Percentiles rank a stretch among this genome's conserved stretches.
Evolutionary conservation across 2,329 filamentous ascomycete genomes (phyloP).

Genomic region (Stachybotrys elegans): DNA sequence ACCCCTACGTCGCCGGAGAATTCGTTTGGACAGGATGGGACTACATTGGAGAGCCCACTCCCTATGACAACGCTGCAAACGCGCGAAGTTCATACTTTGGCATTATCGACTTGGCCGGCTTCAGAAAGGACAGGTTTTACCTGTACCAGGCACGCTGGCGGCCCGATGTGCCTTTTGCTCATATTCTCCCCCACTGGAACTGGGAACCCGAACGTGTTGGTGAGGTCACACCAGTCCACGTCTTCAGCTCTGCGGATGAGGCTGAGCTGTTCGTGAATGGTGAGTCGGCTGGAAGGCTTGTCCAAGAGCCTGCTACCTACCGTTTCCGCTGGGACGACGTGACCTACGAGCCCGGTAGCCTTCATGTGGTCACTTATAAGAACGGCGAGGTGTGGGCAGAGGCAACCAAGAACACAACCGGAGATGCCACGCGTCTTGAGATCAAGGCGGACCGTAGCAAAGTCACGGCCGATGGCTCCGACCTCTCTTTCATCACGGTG

Average conservation of each 20-base stretch:
- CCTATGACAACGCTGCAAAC: slow-evolving; percentile 29
- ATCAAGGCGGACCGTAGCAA: slow-evolving; percentile 33
- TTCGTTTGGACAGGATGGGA: slow-evolving; percentile 48
- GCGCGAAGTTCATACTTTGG: slow-evolving; percentile 49
- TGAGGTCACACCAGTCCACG: slow-evolving; percentile 46
- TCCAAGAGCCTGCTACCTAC: slow-evolving; percentile 30
- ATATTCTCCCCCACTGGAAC: slow-evolving; percentile 51
- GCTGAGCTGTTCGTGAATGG: slow-evolving; percentile 52
- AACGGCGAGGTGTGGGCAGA: slow-evolving; percentile 40
- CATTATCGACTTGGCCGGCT: slow-evolving; percentile 51
- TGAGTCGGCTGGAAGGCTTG: slow-evolving; percentile 34
- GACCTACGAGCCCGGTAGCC: slow-evolving; percentile 38
- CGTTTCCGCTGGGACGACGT: slow-evolving; percentile 50
- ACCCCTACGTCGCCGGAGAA: slow-evolving; percentile 46
- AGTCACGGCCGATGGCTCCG: slow-evolving; percentile 35
- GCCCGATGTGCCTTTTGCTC: slow-evolving; percentile 39
- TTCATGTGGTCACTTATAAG: slow-evolving; percentile 43
- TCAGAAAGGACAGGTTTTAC: slow-evolving; percentile 50
- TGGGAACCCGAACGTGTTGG: slow-evolving; percentile 40
- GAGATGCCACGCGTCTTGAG: slow-evolving; percentile 28
- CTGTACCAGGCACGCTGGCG: slow-evolving; percentile 50
- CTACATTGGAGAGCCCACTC: slow-evolving; percentile 44
- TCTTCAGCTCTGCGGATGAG: slow-evolving; percentile 44
- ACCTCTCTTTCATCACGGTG: slow-evolving; percentile 40
- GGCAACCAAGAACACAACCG: slow-evolving; percentile 34